Evolutionary conservation across 2,329 filamentous ascomycete species (phyloP).

Genomic region (Colletotrichum truncatum): DNA sequence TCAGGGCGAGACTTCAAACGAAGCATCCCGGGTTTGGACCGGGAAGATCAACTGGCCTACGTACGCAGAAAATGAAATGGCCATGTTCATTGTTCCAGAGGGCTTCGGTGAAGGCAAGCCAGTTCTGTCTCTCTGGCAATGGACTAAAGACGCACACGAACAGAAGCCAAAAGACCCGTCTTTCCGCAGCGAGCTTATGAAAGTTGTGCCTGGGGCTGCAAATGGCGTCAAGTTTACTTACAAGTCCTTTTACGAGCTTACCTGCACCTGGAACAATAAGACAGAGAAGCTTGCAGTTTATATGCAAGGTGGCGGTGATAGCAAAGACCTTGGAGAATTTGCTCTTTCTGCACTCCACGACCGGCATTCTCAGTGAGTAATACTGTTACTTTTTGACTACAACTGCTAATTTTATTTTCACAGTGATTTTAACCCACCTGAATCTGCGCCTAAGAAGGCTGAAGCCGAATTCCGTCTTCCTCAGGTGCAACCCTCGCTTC

Average conservation of each 20-base stretch:
- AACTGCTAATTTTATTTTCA: neutral
- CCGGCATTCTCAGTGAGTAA: neutral
- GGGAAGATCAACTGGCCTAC: slow-evolving; percentile 1
- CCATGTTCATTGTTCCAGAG: neutral
- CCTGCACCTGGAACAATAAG: neutral
- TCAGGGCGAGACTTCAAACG: neutral
- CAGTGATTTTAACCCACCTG: neutral
- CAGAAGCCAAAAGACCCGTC: neutral
- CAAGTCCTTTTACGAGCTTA: neutral
- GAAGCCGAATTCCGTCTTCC: neutral
- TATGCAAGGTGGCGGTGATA: neutral
- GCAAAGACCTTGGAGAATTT: neutral
- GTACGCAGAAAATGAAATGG: neutral
- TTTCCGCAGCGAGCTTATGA: neutral
- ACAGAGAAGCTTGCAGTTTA: neutral
- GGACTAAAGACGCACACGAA: neutral
- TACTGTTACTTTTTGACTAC: too few relatives aligned
- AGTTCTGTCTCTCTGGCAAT: neutral
- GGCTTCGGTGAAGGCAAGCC: neutral
- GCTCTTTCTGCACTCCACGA: neutral
- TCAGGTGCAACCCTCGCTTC: neutral
- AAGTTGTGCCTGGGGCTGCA: neutral
- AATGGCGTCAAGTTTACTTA: neutral
- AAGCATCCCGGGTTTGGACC: neutral
- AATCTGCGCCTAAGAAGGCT: neutral